Evolutionary conservation across 768 basidiomycete species (phyloP).

Genomic region (Rhizopogon vinicolor): DNA sequence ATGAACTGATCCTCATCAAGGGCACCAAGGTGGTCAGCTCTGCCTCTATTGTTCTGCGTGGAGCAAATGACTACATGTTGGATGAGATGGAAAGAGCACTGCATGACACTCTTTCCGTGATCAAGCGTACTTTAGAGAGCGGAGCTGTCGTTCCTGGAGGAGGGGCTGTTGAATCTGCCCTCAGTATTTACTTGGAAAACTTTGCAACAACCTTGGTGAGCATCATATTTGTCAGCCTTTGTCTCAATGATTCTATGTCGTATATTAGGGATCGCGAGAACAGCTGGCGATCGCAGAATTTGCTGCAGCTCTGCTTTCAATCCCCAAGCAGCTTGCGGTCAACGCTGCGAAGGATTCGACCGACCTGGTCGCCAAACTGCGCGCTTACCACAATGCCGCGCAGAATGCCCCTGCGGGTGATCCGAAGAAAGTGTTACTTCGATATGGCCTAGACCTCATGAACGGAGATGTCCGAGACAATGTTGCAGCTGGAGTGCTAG

Average conservation of each 20-base stretch:
- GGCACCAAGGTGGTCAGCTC: slow-evolving; percentile 96
- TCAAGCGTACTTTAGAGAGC: slow-evolving; percentile 96
- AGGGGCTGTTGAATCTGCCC: slow-evolving; percentile 93
- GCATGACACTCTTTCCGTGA: slow-evolving; percentile 91
- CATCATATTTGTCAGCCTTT: slow-evolving; percentile 6
- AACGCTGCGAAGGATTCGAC: slow-evolving; percentile 99
- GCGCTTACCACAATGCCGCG: slow-evolving; percentile 95
- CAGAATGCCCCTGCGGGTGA: slow-evolving; percentile 90
- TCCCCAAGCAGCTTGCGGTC: slow-evolving; percentile 94
- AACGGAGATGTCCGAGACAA: slow-evolving; percentile 97
- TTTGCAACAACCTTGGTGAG: slow-evolving; percentile 95
- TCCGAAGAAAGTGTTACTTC: slow-evolving; percentile 84
- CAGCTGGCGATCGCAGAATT: slow-evolving; percentile 99
- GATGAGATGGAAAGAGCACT: slow-evolving; percentile 99
- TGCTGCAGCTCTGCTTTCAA: slow-evolving; percentile 85
- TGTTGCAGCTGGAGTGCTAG: slow-evolving; percentile 86
- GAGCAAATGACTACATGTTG: slow-evolving; percentile 98
- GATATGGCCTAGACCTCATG: slow-evolving; percentile 92
- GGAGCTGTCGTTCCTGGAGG: slow-evolving; percentile 95
- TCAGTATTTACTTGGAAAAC: slow-evolving; percentile 97
- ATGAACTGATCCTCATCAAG: slow-evolving; percentile 95
- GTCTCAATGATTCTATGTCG: slow-evolving; percentile 1
- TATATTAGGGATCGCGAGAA: slow-evolving; percentile 85
- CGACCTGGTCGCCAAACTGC: slow-evolving; percentile 92
- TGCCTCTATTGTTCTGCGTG: slow-evolving; percentile 87